Conservation (phyloP, 495 filamentous ascomycete genomes). For the Aspergillus cristatus region DNA sequence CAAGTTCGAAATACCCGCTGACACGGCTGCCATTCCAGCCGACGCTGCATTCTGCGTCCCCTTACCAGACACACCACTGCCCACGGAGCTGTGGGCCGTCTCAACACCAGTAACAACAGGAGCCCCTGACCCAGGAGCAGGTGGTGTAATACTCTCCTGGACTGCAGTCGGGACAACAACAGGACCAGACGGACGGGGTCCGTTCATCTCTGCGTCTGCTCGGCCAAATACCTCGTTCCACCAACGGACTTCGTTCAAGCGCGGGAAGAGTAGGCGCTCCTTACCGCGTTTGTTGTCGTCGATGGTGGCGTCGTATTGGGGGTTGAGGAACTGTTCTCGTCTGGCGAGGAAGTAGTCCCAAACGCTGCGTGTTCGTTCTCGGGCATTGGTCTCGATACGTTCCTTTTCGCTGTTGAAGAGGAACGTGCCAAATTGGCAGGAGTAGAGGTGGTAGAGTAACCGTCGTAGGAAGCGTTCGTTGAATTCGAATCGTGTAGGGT, state of each 20-base stretch:
- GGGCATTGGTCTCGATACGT: slow-evolving; percentile 61
- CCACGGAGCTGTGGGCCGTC: slow-evolving; percentile 27
- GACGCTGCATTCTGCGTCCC: slow-evolving; percentile 17
- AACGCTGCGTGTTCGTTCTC: slow-evolving; percentile 72
- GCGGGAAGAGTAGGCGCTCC: slow-evolving; percentile 79
- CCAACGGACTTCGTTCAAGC: slow-evolving; percentile 63
- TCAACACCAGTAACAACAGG: slow-evolving; percentile 41
- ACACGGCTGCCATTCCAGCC: slow-evolving; percentile 26
- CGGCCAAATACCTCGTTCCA: slow-evolving; percentile 86
- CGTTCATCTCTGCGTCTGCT: slow-evolving; percentile 89
- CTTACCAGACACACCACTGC: slow-evolving; percentile 16
- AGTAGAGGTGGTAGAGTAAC: slow-evolving; percentile 87
- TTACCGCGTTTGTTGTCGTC: slow-evolving; percentile 70
- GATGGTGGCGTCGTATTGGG: slow-evolving; percentile 63
- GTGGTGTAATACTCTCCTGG: no score
- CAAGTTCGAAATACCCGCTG: slow-evolving; percentile 34
- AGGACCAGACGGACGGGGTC: slow-evolving; percentile 26
- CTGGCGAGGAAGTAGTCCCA: slow-evolving; percentile 92
- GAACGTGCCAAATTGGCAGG: slow-evolving; percentile 96
- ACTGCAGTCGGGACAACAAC: slow-evolving; percentile 5
- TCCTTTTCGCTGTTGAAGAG: slow-evolving; percentile 92
- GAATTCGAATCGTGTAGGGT: slow-evolving; percentile 91
- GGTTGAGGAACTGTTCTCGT: slow-evolving; percentile 69
- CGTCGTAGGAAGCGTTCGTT: slow-evolving; percentile 91
- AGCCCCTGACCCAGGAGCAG: slow-evolving; percentile 9